phyloP scores from a whole-genome alignment of 2,329 filamentous ascomycete genomes.

The Aureobasidium pullulans region DNA sequence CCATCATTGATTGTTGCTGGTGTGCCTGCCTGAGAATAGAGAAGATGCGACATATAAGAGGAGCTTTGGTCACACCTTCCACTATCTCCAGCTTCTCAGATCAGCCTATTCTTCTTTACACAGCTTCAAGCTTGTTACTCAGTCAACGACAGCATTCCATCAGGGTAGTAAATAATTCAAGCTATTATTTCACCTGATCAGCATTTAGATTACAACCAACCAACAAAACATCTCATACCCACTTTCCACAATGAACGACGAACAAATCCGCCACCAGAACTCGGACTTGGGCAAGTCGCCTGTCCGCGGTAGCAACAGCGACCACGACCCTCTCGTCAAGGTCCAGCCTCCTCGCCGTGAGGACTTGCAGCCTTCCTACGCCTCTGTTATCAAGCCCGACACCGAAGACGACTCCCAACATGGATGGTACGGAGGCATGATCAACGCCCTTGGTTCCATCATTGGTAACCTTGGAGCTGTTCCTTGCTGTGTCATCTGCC shows the following conservation, averaged over 20 bases:
- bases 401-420: constrained; percentile 61
- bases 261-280: constrained; percentile 14
- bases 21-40: constrained; percentile 2
- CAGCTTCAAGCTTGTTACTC: background rate
- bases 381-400: constrained; percentile 55
- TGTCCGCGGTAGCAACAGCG: constrained; percentile 17
- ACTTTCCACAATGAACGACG: constrained; percentile 15
- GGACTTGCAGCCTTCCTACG: constrained; percentile 80
- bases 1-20: constrained; percentile 9
- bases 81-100: background rate
- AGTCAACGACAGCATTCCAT: constrained; percentile 3
- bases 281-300: constrained; percentile 27
- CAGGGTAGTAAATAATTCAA: background rate
- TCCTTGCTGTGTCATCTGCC: constrained; percentile 85
- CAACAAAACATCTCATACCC: background rate
- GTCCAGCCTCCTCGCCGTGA: constrained; percentile 76
- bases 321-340: constrained; percentile 29
- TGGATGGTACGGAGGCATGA: constrained; percentile 87
- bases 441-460: constrained; percentile 65
- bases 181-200: background rate
- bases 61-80: background rate
- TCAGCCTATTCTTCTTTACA: background rate
- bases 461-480: constrained; percentile 78
- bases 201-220: constrained; percentile 4
- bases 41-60: constrained; percentile 8